Evolutionary conservation across 2,329 filamentous ascomycete species (phyloP), one percentile per base, ranked within the genome.

Genomic region (Xylariaceae sp.): DNA sequence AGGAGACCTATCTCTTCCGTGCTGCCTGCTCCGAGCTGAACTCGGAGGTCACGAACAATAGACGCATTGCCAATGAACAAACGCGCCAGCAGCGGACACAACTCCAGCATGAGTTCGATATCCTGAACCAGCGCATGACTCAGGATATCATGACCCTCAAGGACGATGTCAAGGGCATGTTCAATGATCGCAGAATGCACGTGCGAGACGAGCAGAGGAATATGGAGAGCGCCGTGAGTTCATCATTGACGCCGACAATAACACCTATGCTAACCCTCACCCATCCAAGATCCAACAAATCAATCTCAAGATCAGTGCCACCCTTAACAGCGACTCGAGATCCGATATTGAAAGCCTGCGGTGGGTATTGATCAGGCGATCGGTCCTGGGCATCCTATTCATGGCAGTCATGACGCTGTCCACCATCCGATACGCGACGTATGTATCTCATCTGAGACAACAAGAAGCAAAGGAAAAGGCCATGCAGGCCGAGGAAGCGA

Each of bases 81-180:
- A 88, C 91, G 76, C 84, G 92, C 41, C 87, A 90, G 64, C 89
- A 96, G 71, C 82, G 94, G 47, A 90, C 88, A 3, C 86, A 92
- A 53, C 75, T 99, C 65, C 92, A 97, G 76, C 92, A 97, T 72
- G 94, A 97, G 73, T 87, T 92, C n/a, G 94, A 99, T 73, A 96
- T 96, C 15, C 73, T 97, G 57, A 87, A 84, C 57, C 94, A 97
- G 77, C 84, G 87, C 52, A 79, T 97, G 60, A 89, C 86, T 39
- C 92, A 97, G 74, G 92, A 97, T 72, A 80, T 92, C 30, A 76
- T 86, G 57, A 88, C 84, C 39, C 78, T 97, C 60, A 94, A 90
- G 68, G 93, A 99, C 71, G 90, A 92, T 57, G 82, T 97, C n/a
- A 91, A 92, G 72, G 93, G 91, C 59, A 88, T 97, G 82, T 97